phyloP scores from a whole-genome alignment of 2,329 filamentous ascomycete genomes.

The Pseudopithomyces maydicus region DNA sequence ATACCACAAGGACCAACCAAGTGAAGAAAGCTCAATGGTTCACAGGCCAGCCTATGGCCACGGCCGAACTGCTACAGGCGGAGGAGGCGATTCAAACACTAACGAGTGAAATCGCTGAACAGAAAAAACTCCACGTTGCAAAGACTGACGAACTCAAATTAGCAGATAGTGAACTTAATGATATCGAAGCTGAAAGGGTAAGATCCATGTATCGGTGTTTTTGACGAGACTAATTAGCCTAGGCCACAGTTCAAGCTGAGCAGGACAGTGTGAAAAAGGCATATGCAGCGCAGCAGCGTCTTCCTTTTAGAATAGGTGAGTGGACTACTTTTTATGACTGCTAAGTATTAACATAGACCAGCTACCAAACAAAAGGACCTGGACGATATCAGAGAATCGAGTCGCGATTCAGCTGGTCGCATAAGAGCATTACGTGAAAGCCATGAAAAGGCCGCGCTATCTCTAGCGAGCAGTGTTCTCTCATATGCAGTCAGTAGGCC shows the following conservation, averaged over 20 bases:
- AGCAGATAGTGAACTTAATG: conserved; percentile 38
- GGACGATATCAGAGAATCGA: conserved; percentile 46
- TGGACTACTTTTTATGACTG: background rate
- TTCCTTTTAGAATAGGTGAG: conserved; percentile 75
- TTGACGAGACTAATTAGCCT: background rate
- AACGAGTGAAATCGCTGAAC: conserved; percentile 44
- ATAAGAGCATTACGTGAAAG: conserved; percentile 56
- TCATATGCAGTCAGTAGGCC: conserved; percentile 58
- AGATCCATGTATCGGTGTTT: background rate
- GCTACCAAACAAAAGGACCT: conserved; percentile 53
- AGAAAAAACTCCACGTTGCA: conserved; percentile 49
- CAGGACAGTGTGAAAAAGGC: conserved; percentile 72
- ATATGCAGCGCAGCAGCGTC: conserved; percentile 65
- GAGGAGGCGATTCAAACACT: conserved; percentile 56
- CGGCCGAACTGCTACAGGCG: conserved; percentile 65
- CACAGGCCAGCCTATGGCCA: conserved; percentile 77
- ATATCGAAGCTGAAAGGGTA: conserved; percentile 32
- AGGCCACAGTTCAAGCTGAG: conserved; percentile 57
- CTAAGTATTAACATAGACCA: conserved; percentile 36
- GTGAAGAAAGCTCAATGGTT: conserved; percentile 70
- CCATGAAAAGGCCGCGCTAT: conserved; percentile 45
- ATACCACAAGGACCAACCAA: conserved; percentile 69
- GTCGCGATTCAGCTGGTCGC: conserved; percentile 51
- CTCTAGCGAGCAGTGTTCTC: conserved; percentile 47
- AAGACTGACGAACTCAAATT: conserved; percentile 6